phyloP scores from a whole-genome alignment of 2,329 filamentous ascomycete species.

The Hypoxylon sp. region DNA sequence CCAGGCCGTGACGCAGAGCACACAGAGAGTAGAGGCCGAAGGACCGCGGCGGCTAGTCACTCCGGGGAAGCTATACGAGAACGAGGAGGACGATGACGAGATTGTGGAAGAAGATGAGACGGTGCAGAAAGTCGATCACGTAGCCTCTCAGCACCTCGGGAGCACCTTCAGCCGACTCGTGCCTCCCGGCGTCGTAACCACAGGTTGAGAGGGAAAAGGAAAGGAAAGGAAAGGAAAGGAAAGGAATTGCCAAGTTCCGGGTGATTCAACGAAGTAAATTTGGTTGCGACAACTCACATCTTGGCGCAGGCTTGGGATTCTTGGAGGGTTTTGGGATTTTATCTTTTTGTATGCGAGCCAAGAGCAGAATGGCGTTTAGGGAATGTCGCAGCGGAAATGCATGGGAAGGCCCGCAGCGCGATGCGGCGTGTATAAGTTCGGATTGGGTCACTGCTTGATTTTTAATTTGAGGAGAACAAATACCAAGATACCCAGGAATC shows the following conservation, averaged over 20 bases:
- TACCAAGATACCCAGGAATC: slow-evolving; percentile 48
- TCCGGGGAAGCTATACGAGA: slow-evolving; percentile 55
- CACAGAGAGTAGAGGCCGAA: slow-evolving; percentile 43
- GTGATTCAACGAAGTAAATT: slow-evolving; percentile 26
- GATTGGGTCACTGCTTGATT: slow-evolving; percentile 17
- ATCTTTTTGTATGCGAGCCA: slow-evolving; percentile 16
- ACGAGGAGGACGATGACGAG: slow-evolving; percentile 56
- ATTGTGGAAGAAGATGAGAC: slow-evolving; percentile 50
- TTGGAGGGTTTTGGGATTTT: slow-evolving; percentile 19
- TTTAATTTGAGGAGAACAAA: slow-evolving; percentile 30
- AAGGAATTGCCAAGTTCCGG: slow-evolving; percentile 29
- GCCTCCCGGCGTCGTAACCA: slow-evolving; percentile 15
- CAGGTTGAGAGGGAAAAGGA: slow-evolving; percentile 12
- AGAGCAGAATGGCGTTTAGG: slow-evolving; percentile 30
- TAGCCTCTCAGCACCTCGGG: background rate
- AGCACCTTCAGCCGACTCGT: slow-evolving; percentile 1
- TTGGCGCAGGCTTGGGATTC: slow-evolving; percentile 39
- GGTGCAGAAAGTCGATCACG: slow-evolving; percentile 6
- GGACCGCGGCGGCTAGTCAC: slow-evolving; percentile 50
- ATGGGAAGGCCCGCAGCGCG: slow-evolving; percentile 12
- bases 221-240: too few relatives aligned
- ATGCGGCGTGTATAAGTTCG: slow-evolving; percentile 23
- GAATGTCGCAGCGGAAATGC: background rate
- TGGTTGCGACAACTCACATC: slow-evolving; percentile 25
- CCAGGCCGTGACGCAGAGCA: slow-evolving; percentile 52